Evolutionary conservation across 2,329 filamentous ascomycete genomes (phyloP).

Genomic region (Cytospora mali): DNA sequence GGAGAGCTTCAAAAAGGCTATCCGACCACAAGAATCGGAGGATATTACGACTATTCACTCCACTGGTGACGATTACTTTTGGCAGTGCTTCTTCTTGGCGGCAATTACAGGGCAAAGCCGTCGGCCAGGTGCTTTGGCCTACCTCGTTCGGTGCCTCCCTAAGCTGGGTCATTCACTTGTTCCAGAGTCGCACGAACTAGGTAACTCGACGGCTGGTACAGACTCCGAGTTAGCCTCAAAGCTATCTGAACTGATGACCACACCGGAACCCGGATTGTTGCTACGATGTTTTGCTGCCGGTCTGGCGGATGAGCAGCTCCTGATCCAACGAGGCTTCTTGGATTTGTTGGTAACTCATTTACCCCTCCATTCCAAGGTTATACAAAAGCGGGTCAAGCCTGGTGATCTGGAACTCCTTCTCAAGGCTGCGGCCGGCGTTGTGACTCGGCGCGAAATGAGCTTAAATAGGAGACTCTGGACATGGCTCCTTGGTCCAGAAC

Average conservation of each 20-base stretch:
- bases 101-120: constrained; percentile 87
- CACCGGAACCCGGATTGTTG: constrained; percentile 87
- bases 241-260: constrained; percentile 69
- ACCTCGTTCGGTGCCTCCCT: constrained; percentile 78
- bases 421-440: constrained; percentile 81
- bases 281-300: constrained; percentile 92
- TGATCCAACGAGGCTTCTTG: constrained; percentile 92
- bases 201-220: constrained; percentile 38
- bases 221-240: constrained; percentile 55
- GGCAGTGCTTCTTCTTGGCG: constrained; percentile 96
- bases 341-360: constrained; percentile 90
- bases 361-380: constrained; percentile 77
- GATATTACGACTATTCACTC: constrained; percentile 56
- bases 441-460: constrained; percentile 92
- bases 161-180: constrained; percentile 57
- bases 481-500: constrained; percentile 87
- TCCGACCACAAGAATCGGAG: constrained; percentile 58
- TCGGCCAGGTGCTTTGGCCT: constrained; percentile 84
- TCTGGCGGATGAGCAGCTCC: constrained; percentile 80
- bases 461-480: constrained; percentile 93
- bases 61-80: constrained; percentile 84
- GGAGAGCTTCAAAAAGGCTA: constrained; percentile 72
- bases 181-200: constrained; percentile 37
- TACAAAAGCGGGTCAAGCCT: constrained; percentile 73
- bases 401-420: constrained; percentile 82